phyloP scores from a whole-genome alignment of 176 grass and related monocot genomes.

The Panicum miliaceum region DNA sequence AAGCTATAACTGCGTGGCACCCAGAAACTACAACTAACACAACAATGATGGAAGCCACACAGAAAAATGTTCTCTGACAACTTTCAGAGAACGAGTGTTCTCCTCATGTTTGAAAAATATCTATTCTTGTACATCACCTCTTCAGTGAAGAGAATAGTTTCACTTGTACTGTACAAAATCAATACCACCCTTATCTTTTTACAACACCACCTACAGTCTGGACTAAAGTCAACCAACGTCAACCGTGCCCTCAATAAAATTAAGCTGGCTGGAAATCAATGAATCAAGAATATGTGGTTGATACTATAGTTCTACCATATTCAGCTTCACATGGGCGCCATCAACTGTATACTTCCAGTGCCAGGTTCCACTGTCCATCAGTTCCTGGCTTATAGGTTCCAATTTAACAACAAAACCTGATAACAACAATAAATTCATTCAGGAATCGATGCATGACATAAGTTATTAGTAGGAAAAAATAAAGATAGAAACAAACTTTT shows the following conservation, averaged over 20 bases:
- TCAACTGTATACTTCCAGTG: slow-evolving; percentile 76
- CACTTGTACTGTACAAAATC: slow-evolving; percentile 27
- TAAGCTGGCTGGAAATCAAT: slow-evolving; percentile 45
- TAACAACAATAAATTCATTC: slow-evolving; percentile 16
- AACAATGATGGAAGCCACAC: slow-evolving; percentile 24
- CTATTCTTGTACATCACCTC: slow-evolving; percentile 34
- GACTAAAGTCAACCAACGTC: slow-evolving; percentile 40
- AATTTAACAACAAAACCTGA: slow-evolving; percentile 71
- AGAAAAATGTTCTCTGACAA: neutral
- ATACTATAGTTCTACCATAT: slow-evolving; percentile 67
- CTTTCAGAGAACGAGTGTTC: slow-evolving; percentile 44
- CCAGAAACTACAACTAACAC: neutral
- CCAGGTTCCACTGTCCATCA: slow-evolving; percentile 76
- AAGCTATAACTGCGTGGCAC: neutral
- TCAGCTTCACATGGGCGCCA: slow-evolving; percentile 69
- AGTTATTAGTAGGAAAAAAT: neutral
- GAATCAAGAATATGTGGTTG: slow-evolving; percentile 58
- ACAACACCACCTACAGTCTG: slow-evolving; percentile 48
- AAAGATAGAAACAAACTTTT: neutral
- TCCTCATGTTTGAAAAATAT: slow-evolving; percentile 36
- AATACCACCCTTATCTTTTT: slow-evolving; percentile 21
- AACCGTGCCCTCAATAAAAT: slow-evolving; percentile 11
- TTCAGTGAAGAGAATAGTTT: slow-evolving; percentile 19
- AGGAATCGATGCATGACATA: slow-evolving; percentile 7
- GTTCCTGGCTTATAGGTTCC: slow-evolving; percentile 58